Percentiles rank a stretch among this genome's conserved stretches.
Evolutionary conservation across 2,329 filamentous ascomycete genomes (phyloP).

Genomic region (Penicillium sumatraense): DNA sequence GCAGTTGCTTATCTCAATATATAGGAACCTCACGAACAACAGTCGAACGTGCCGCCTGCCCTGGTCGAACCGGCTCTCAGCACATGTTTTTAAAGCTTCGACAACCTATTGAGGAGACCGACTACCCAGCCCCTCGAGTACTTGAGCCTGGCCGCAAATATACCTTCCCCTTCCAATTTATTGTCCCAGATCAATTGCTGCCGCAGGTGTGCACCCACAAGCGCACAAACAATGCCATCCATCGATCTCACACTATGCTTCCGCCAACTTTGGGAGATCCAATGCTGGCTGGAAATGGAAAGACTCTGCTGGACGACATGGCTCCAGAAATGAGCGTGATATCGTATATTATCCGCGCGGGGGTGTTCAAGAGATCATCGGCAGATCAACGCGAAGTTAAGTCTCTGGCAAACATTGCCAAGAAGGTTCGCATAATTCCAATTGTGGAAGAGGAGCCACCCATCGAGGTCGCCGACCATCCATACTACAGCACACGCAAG

Average conservation of each 20-base stretch:
- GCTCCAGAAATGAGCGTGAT: constrained; percentile 67
- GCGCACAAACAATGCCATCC: constrained; percentile 56
- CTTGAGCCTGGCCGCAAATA: constrained; percentile 61
- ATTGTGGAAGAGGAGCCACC: constrained; percentile 64
- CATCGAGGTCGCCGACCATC: constrained; percentile 53
- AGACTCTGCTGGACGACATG: constrained; percentile 62
- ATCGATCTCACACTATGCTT: constrained; percentile 60
- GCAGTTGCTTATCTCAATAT: neutral
- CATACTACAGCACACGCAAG: constrained; percentile 57
- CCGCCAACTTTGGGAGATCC: constrained; percentile 67
- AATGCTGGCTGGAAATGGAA: constrained; percentile 56
- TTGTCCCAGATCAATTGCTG: constrained; percentile 64
- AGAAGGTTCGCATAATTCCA: constrained; percentile 65
- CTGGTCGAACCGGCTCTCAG: constrained; percentile 59
- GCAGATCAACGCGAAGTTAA: constrained; percentile 44
- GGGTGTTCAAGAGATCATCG: constrained; percentile 45
- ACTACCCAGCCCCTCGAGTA: constrained; percentile 60
- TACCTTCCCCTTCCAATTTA: constrained; percentile 66
- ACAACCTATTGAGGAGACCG: constrained; percentile 60
- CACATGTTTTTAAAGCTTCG: constrained; percentile 66
- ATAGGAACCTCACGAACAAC: constrained; percentile 56
- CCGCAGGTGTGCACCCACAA: constrained; percentile 63
- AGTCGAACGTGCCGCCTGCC: constrained; percentile 61
- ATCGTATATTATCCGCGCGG: constrained; percentile 59
- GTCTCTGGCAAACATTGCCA: constrained; percentile 55